Conservation (phyloP, 2,329 filamentous ascomycete genomes). For the Colletotrichum sp. region DNA sequence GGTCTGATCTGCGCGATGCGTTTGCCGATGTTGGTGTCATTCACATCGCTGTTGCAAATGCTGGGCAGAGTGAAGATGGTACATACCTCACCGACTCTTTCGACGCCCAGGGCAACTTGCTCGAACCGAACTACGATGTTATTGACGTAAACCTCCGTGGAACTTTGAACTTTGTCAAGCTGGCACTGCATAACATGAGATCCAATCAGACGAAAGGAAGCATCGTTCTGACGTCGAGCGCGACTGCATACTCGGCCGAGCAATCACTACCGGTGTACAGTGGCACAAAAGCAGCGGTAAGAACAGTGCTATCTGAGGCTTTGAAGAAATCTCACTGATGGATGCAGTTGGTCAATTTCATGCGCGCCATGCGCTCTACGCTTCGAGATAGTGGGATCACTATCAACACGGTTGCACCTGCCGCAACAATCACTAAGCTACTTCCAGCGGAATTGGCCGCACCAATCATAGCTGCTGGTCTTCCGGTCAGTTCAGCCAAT, state of each 20-base stretch:
- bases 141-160: slow-evolving; percentile 38
- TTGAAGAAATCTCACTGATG: background rate
- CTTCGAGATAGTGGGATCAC: slow-evolving; percentile 31
- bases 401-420: slow-evolving; percentile 43
- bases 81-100: background rate
- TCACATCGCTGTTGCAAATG: background rate
- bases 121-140: slow-evolving; percentile 22
- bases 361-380: slow-evolving; percentile 35
- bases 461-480: slow-evolving; percentile 29
- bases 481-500: slow-evolving; percentile 35
- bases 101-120: background rate
- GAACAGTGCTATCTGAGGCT: background rate
- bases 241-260: slow-evolving; percentile 41
- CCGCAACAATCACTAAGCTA: slow-evolving; percentile 34
- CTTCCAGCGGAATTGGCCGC: slow-evolving; percentile 33
- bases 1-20: background rate
- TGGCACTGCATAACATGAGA: slow-evolving; percentile 32
- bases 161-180: slow-evolving; percentile 35
- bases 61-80: background rate
- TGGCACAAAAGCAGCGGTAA: slow-evolving; percentile 20
- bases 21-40: background rate
- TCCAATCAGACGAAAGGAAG: slow-evolving; percentile 28
- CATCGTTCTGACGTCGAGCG: slow-evolving; percentile 42
- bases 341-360: slow-evolving; percentile 25
- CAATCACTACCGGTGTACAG: slow-evolving; percentile 37